phyloP scores from a whole-genome alignment of 108 stramenopile species.

The Skeletonema menzelii region DNA sequence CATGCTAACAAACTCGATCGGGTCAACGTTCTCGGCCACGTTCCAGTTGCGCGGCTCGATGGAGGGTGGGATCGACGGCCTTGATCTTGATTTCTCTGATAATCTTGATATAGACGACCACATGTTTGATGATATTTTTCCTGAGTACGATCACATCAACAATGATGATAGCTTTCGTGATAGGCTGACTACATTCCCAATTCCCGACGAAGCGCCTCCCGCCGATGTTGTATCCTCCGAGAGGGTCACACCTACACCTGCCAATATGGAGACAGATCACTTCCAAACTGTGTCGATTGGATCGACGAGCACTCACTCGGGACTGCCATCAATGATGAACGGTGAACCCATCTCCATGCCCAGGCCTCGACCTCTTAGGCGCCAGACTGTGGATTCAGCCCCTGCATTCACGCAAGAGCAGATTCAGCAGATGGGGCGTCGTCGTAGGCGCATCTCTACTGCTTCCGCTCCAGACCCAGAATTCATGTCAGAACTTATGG shows the following conservation, averaged over 20 bases:
- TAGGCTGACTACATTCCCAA: neutral
- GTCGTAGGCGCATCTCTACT: neutral
- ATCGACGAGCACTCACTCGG: neutral
- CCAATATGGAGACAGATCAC: neutral
- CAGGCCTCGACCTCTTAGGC: neutral
- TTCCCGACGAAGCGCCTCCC: neutral
- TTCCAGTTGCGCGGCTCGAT: neutral
- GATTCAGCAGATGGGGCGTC: neutral
- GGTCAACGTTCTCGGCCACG: neutral
- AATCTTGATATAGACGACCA: neutral
- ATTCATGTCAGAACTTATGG: neutral
- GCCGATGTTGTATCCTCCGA: neutral
- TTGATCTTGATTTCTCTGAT: neutral
- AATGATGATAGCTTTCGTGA: neutral
- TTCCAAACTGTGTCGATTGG: neutral
- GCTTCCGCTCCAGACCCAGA: neutral
- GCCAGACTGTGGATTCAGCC: neutral
- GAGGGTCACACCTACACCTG: neutral
- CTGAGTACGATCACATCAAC: neutral
- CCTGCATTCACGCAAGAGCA: neutral
- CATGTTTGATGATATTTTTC: neutral
- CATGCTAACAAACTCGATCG: neutral
- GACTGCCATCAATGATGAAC: neutral
- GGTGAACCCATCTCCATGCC: neutral
- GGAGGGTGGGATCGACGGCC: neutral